phyloP scores from a whole-genome alignment of 495 filamentous ascomycete species.

The Apiosordaria backusii region DNA sequence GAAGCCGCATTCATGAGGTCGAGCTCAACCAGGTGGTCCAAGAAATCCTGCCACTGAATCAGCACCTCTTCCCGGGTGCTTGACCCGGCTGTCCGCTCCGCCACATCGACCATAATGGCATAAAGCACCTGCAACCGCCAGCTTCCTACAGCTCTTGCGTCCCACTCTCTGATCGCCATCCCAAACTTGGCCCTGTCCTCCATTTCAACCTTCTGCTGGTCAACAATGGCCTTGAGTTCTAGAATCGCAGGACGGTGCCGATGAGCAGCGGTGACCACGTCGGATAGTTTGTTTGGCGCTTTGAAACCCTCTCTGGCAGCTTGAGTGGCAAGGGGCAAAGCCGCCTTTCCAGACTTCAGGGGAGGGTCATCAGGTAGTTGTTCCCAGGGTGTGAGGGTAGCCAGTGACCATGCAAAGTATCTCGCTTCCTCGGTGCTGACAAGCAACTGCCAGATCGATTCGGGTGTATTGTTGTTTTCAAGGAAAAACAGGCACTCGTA shows the following conservation, averaged over 20 bases:
- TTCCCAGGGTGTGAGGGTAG: slow-evolving; percentile 73
- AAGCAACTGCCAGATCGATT: slow-evolving; percentile 51
- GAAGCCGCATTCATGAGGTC: slow-evolving; percentile 48
- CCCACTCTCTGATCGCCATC: slow-evolving; percentile 76
- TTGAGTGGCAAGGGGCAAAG: slow-evolving; percentile 49
- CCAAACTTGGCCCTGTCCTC: slow-evolving; percentile 54
- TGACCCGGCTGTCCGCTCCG: slow-evolving; percentile 32
- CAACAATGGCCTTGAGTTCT: slow-evolving; percentile 51
- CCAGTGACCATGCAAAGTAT: slow-evolving; percentile 73
- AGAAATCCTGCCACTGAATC: slow-evolving; percentile 51
- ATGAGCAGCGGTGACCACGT: slow-evolving; percentile 62
- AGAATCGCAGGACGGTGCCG: slow-evolving; percentile 57
- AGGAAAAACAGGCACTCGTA: slow-evolving; percentile 51
- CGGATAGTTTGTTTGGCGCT: slow-evolving; percentile 65
- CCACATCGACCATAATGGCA: slow-evolving; percentile 63
- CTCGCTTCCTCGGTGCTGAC: slow-evolving; percentile 55
- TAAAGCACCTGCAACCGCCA: slow-evolving; percentile 76
- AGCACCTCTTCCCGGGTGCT: slow-evolving; percentile 36
- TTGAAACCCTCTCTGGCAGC: slow-evolving; percentile 75
- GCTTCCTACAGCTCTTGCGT: slow-evolving; percentile 45
- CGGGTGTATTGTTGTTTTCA: slow-evolving; percentile 46
- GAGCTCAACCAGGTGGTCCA: slow-evolving; percentile 51
- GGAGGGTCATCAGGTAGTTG: slow-evolving; percentile 46
- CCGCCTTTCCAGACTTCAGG: slow-evolving; percentile 41
- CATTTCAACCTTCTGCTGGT: slow-evolving; percentile 34